These are phyloP conservation scores for Ajuga chamaepitys DNA, from an alignment of 257 asterid species.

Conservation along the genomic window DNA sequence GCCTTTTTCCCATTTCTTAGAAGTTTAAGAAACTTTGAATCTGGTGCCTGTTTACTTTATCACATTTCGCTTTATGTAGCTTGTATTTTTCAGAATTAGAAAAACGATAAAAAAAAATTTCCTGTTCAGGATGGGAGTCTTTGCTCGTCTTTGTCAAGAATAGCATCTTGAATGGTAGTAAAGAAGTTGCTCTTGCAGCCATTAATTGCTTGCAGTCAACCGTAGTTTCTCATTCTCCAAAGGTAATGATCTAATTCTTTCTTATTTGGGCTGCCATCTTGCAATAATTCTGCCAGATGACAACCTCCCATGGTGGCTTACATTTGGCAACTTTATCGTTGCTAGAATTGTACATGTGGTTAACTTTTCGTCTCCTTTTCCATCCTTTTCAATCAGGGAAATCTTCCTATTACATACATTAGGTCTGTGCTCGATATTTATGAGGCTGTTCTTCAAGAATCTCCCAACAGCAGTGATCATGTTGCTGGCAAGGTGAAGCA, in stretches of 20 bases:
- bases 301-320: neutral
- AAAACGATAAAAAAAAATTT: slow-evolving; percentile 7
- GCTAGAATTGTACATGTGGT: slow-evolving; percentile 12
- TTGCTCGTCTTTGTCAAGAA: slow-evolving; percentile 66
- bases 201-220: slow-evolving; percentile 92
- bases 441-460: slow-evolving; percentile 69
- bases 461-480: slow-evolving; percentile 43
- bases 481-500: slow-evolving; percentile 83
- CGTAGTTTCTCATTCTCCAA: slow-evolving; percentile 82
- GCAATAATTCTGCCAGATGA: neutral
- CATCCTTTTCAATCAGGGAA: slow-evolving; percentile 53
- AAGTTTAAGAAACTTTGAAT: slow-evolving; percentile 60
- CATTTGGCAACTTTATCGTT: slow-evolving; percentile 6
- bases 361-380: slow-evolving; percentile 11
- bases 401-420: slow-evolving; percentile 61
- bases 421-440: slow-evolving; percentile 78
- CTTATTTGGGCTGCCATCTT: slow-evolving; percentile 7
- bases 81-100: neutral
- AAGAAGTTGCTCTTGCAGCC: slow-evolving; percentile 92
- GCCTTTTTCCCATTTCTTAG: slow-evolving; percentile 75
- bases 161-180: slow-evolving; percentile 83
- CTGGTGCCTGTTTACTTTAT: slow-evolving; percentile 39
- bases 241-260: slow-evolving; percentile 36
- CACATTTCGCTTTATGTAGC: neutral
- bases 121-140: slow-evolving; percentile 79